Evolutionary conservation across 2,329 filamentous ascomycete genomes (phyloP), one percentile per base, ranked within the genome.

Genomic region (Pyrenochaeta sp.): DNA sequence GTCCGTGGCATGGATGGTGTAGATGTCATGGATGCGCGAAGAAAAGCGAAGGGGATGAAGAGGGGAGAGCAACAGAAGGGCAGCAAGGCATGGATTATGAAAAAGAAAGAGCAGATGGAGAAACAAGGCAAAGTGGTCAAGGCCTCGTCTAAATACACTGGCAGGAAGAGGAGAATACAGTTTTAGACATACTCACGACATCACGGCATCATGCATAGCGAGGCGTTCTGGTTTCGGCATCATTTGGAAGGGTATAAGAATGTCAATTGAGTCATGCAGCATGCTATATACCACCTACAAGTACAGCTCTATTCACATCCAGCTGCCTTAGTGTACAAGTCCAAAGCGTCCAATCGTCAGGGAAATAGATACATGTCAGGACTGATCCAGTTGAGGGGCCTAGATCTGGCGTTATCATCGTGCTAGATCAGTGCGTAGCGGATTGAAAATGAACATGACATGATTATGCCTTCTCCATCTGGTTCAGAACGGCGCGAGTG

Each of bases 71-170:
- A 80, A 45, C 88, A 90, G 75, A 97, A 97, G 81, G 93, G 90
- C 12, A 90, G 87, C 72, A 94, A 91, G 77, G 85, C 83, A 1
- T 95, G 90, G 90, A 95, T 95, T 56, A 73, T 92, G 73, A 86
- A 87, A 77, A 95, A 94, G 75, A 96, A 95, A 81, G 90, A 92
- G 62, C 92, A 97, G 79, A 95, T 97, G 90, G 90, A 96, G 77
- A 84, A 87, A 58, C 97, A 97, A 78, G 95, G 95, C 40, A 97
- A 95, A 81, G 85, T 98, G 23, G 94, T 98, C 65, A 98, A 98
- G 82, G 80, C 87, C 1, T 92, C 85, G 50, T 96, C 91, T 45
- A 98, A 96, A 78, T 99, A 97, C 75, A 98, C 94, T 0, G 95
- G 94, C 27, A 83, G 95, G 67, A 97, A 92, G 81, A 85, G 95